A percentile compares a stretch with the other conserved stretches of the same genome.
Evolutionary conservation across 2,329 filamentous ascomycete genomes (phyloP).

Genomic region (Dactylellina leptospora): DNA sequence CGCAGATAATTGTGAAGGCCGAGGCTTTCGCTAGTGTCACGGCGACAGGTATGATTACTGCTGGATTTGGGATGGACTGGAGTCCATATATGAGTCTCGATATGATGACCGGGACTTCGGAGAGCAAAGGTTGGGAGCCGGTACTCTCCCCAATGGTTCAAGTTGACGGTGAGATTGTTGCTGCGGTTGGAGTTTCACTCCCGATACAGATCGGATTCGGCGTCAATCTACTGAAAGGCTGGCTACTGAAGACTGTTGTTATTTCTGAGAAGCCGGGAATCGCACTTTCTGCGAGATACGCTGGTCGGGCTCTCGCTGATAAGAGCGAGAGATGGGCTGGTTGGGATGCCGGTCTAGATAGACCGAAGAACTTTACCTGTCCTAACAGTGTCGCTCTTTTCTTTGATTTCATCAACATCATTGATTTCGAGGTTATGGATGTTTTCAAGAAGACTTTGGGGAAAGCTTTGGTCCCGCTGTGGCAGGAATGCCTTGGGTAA

Average conservation of each 20-base stretch:
- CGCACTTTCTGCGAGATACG: conserved; percentile 19
- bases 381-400: conserved; percentile 35
- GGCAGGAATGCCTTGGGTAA: conserved; percentile 31
- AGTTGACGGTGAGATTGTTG: conserved; percentile 34
- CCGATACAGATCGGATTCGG: conserved; percentile 36
- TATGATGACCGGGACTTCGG: conserved; percentile 34
- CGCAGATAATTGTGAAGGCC: conserved; percentile 34
- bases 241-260: conserved; percentile 27
- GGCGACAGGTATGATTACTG: conserved; percentile 29
- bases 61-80: conserved; percentile 44
- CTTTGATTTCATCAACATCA: conserved; percentile 36
- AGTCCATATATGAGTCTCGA: conserved; percentile 39
- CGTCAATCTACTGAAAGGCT: conserved; percentile 36
- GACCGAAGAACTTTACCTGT: conserved; percentile 27
- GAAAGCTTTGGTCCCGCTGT: conserved; percentile 36
- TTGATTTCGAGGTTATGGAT: conserved; percentile 30
- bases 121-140: conserved; percentile 38
- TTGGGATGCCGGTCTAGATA: conserved; percentile 16
- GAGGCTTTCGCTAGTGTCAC: conserved; percentile 30
- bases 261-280: conserved; percentile 31
- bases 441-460: conserved; percentile 38
- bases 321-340: conserved; percentile 13
- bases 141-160: conserved; percentile 36
- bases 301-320: conserved; percentile 11
- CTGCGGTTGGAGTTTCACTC: conserved; percentile 19